Evolutionary conservation across 2,329 filamentous ascomycete species (phyloP).

Genomic region (Paraphaeosphaeria minitans): DNA sequence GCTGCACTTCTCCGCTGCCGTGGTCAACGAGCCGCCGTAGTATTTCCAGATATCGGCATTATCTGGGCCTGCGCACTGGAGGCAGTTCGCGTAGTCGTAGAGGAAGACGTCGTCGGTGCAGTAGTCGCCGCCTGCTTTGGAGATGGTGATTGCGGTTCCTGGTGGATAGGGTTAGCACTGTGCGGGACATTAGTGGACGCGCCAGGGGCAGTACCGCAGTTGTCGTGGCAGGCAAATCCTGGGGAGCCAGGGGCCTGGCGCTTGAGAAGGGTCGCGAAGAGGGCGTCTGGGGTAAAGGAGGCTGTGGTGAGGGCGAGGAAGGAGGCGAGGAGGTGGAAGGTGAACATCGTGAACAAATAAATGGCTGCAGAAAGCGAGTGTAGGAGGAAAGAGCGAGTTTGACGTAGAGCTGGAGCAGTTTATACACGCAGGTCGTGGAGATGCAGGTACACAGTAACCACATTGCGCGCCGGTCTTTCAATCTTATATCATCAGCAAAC

Average conservation of each 20-base stretch:
- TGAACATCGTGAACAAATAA: slow-evolving; percentile 21
- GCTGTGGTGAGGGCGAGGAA: slow-evolving; percentile 22
- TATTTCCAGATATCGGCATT: slow-evolving; percentile 54
- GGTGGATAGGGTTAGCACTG: neutral
- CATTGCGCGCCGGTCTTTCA: neutral
- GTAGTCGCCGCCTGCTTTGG: slow-evolving; percentile 40
- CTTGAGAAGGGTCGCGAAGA: slow-evolving; percentile 40
- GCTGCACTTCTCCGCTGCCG: slow-evolving; percentile 31
- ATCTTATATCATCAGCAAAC: neutral
- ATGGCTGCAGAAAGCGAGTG: slow-evolving; percentile 12
- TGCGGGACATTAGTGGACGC: slow-evolving; percentile 15
- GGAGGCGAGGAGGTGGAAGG: slow-evolving; percentile 17
- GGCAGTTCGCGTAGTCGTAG: slow-evolving; percentile 51
- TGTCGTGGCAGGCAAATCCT: slow-evolving; percentile 56
- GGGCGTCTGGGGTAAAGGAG: slow-evolving; percentile 18
- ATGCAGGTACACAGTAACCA: neutral
- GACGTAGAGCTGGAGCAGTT: neutral
- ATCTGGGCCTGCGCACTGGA: slow-evolving; percentile 50
- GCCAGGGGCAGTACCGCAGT: slow-evolving; percentile 52
- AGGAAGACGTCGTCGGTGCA: slow-evolving; percentile 51
- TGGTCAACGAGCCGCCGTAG: slow-evolving; percentile 48
- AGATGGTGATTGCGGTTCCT: slow-evolving; percentile 44
- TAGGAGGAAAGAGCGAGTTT: slow-evolving; percentile 2
- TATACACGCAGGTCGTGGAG: neutral
- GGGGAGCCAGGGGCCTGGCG: slow-evolving; percentile 55